Evolutionary conservation across 1,284 basidiomycete species (phyloP).

Genomic region (Cryptococcus amylolentus): DNA sequence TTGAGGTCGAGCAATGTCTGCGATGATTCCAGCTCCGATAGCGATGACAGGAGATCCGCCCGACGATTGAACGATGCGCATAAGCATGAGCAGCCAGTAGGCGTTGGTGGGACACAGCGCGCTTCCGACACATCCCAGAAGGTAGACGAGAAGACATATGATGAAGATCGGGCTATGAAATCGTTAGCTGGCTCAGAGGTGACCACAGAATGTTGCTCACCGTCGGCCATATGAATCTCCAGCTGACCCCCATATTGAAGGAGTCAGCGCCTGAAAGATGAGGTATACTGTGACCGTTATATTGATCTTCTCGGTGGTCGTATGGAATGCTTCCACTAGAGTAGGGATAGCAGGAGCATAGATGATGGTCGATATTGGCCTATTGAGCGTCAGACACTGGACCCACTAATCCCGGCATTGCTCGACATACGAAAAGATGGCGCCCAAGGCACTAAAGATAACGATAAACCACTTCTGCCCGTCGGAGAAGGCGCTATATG

Average conservation of each 20-base stretch:
- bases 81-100: conserved; percentile 39
- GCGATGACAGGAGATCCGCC: conserved; percentile 40
- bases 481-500: conserved; percentile 31
- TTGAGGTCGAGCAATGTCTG: conserved; percentile 37
- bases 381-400: conserved; percentile 5
- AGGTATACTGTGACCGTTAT: conserved; percentile 41
- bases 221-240: conserved; percentile 37
- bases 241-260: conserved; percentile 36
- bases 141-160: conserved; percentile 30
- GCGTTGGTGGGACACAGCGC: conserved; percentile 38
- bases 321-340: conserved; percentile 27
- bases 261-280: conserved; percentile 40
- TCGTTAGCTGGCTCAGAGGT: conserved; percentile 1
- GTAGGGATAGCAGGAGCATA: conserved; percentile 41
- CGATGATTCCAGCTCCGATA: conserved; percentile 37
- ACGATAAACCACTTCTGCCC: conserved; percentile 40
- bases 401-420: background rate
- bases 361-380: conserved; percentile 41
- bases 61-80: conserved; percentile 37
- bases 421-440: conserved; percentile 32
- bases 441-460: conserved; percentile 29
- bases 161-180: conserved; percentile 35
- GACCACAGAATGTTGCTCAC: conserved; percentile 1
- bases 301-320: conserved; percentile 35
- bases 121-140: conserved; percentile 32